A percentile compares a stretch with the other conserved stretches of the same genome.
Evolutionary conservation across 306 rosid genomes (phyloP).

Genomic region (Nissolia schottii): DNA sequence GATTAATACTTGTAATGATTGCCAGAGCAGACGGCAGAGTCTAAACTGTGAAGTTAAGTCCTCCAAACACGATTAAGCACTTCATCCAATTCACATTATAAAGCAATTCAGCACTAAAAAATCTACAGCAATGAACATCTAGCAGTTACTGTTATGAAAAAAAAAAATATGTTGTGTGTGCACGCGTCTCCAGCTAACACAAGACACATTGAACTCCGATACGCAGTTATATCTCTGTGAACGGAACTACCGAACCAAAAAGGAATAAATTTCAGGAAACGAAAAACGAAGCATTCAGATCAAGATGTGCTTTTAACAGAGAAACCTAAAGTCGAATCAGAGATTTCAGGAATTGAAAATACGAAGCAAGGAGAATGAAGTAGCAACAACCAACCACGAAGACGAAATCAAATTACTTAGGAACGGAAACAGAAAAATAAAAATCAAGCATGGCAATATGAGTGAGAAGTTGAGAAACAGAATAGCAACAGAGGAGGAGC

Average conservation of each 20-base stretch:
- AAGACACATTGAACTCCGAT: background rate
- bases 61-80: background rate
- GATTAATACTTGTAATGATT: background rate
- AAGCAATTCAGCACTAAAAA: background rate
- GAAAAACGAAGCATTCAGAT: background rate
- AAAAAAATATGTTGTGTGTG: background rate
- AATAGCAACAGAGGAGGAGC: background rate
- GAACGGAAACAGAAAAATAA: background rate
- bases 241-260: background rate
- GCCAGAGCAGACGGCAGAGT: background rate
- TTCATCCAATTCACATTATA: background rate
- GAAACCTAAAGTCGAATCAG: background rate
- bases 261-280: background rate
- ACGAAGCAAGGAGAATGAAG: background rate
- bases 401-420: background rate
- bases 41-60: background rate
- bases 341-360: background rate
- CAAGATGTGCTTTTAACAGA: background rate
- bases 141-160: background rate
- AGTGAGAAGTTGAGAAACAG: background rate
- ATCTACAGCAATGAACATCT: background rate
- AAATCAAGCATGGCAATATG: no score
- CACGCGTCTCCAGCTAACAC: background rate
- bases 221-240: background rate
- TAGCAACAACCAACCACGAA: background rate